Evolutionary conservation across 139 green algal species (phyloP), one percentile per base, ranked within the genome.

Genomic region (Deuterostichococcus epilithicus): DNA sequence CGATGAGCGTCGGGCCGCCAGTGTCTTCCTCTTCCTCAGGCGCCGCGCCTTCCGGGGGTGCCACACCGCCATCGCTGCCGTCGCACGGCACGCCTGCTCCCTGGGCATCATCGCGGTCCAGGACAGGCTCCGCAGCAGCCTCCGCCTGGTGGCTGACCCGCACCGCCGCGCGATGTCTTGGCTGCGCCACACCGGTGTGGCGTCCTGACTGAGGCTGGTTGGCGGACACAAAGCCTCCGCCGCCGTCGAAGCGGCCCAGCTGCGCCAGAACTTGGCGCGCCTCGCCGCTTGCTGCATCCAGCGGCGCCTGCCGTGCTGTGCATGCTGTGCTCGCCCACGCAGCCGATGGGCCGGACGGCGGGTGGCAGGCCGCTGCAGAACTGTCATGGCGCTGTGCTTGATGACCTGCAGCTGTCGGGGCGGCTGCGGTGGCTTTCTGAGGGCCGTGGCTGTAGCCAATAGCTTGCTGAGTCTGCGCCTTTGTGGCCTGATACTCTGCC

Each of bases 1-100:
- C 33, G 1, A 83, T 72, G 20, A 85, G 25, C 52, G 13, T 36
- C 28, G 5, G 44, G 30, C 60, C 67, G 63, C 28, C 22, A 28
- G 3, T 28, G 32, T 15, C 37, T 30, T 15, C 33, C 66, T 22
- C 66, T 23, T 69, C 63, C 28, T 37, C 28, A 37, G 3, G 10
- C 23, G 15, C 63, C 3, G 36, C 63, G 32, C 15, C 28, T 5
- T 68, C 10, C 59, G 15, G 25, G 6, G 15, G 5, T 60, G 2
- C 70, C 35, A 20, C 13, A 52, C 13, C 52, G 28, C 13, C 52
- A 63, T 25, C 18, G 42, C 42, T 25, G 52, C 52, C 3, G 18
- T 28, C 8, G 42, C 42, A 52, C 10, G 10, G 13, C 42, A 52
- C 42, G 42, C 42, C 8, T 52, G 42, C 42, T 52, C 10, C 13